A percentile compares a stretch with the other conserved stretches of the same genome.
These are phyloP conservation scores for Daucus carota DNA, from an alignment of 129 eudicot genomes.

Conservation along the genomic window DH1_v3.0 NC_030381.2:1756501-1757000, in stretches of 20 bases:
- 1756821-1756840: background rate
- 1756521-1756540: slow-evolving; percentile 59
- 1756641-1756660: slow-evolving; percentile 56
- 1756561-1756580: background rate
- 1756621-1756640: slow-evolving; percentile 85
- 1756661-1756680: slow-evolving; percentile 86
- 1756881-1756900: background rate
- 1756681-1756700: slow-evolving; percentile 87
- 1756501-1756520: slow-evolving; percentile 55
- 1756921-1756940: background rate
- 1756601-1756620: background rate
- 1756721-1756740: slow-evolving; percentile 90
- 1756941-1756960: background rate
- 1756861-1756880: background rate
- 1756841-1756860: background rate
- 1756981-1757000: background rate
- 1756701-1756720: slow-evolving; percentile 87
- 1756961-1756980: background rate
- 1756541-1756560: slow-evolving; percentile 5
- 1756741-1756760: slow-evolving; percentile 20
- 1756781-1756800: background rate
- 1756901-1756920: background rate
- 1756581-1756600: background rate
- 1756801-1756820: background rate
- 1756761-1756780: background rate